Conservation (phyloP, 768 basidiomycete genomes). For the Rubroboletus pulcherrimus region DNA sequence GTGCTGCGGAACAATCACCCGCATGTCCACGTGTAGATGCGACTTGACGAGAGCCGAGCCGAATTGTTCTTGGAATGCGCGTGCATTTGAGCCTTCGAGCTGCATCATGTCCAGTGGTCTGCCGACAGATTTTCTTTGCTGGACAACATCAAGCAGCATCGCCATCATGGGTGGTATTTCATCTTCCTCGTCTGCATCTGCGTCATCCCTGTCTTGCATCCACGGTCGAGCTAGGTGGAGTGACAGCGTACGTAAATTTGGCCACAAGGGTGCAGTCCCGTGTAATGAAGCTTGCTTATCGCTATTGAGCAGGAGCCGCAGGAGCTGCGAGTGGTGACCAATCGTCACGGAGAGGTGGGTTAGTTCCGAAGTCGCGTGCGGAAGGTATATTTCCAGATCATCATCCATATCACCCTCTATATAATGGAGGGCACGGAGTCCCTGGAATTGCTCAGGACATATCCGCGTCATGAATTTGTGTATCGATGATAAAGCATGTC, state of each 20-base stretch:
- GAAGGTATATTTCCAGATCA: slow-evolving; percentile 34
- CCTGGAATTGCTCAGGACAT: slow-evolving; percentile 33
- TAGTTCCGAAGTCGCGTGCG: slow-evolving; percentile 32
- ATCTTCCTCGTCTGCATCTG: slow-evolving; percentile 31
- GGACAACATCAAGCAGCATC: slow-evolving; percentile 30
- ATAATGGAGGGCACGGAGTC: slow-evolving; percentile 30
- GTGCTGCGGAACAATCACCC: slow-evolving; percentile 12
- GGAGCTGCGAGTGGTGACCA: slow-evolving; percentile 29
- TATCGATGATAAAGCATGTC: slow-evolving; percentile 30
- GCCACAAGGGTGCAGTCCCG: slow-evolving; percentile 30
- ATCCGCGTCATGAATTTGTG: slow-evolving; percentile 35
- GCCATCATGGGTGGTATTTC: slow-evolving; percentile 29
- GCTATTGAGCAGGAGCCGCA: slow-evolving; percentile 32
- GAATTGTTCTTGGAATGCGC: slow-evolving; percentile 27
- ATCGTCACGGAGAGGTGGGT: slow-evolving; percentile 34
- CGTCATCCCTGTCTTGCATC: slow-evolving; percentile 30
- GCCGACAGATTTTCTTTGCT: slow-evolving; percentile 30
- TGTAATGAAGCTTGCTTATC: slow-evolving; percentile 33
- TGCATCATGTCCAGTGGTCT: slow-evolving; percentile 23
- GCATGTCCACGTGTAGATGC: slow-evolving; percentile 25
- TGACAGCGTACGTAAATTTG: slow-evolving; percentile 29
- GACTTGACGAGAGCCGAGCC: slow-evolving; percentile 23
- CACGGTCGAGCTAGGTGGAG: slow-evolving; percentile 28
- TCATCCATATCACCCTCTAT: slow-evolving; percentile 35
- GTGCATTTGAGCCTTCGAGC: slow-evolving; percentile 24